These are phyloP conservation scores for Actinomucor elegans DNA, from an alignment of 371 early-diverging fungal species.

Conservation along the genomic window DNA sequence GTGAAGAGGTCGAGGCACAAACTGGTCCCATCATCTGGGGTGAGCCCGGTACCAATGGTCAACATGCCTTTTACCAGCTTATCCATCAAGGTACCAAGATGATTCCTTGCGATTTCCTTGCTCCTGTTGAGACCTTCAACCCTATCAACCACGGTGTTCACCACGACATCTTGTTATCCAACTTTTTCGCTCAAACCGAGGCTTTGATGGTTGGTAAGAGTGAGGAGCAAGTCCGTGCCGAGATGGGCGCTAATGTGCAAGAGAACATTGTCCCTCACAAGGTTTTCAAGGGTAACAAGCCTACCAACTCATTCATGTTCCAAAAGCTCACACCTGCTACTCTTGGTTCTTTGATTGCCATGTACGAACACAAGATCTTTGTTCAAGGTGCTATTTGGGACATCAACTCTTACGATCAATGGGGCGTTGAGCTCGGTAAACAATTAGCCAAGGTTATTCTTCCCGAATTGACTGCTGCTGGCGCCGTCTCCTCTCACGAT, in stretches of 20 bases:
- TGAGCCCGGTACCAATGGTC: slow-evolving; percentile 99
- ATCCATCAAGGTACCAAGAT: slow-evolving; percentile 99
- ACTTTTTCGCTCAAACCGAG: slow-evolving; percentile 99
- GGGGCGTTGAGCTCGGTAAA: slow-evolving; percentile 99
- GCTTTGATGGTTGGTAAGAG: slow-evolving; percentile 96
- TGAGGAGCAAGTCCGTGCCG: slow-evolving; percentile 73
- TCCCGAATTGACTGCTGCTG: slow-evolving; percentile 71
- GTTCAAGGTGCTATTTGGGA: slow-evolving; percentile 98
- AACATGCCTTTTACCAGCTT: slow-evolving; percentile 99
- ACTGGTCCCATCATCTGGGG: slow-evolving; percentile 99
- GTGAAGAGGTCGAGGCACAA: slow-evolving; percentile 73
- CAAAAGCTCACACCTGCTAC: slow-evolving; percentile 91
- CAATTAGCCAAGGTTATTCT: slow-evolving; percentile 96
- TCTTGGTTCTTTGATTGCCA: slow-evolving; percentile 92
- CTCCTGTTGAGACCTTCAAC: slow-evolving; percentile 89
- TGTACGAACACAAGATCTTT: slow-evolving; percentile 99
- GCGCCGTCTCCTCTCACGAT: slow-evolving; percentile 76
- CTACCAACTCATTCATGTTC: slow-evolving; percentile 96
- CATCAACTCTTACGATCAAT: slow-evolving; percentile 97
- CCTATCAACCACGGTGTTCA: slow-evolving; percentile 78
- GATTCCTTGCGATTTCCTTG: slow-evolving; percentile 95
- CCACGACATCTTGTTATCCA: slow-evolving; percentile 95
- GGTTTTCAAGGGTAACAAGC: slow-evolving; percentile 95
- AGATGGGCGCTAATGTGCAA: slow-evolving; percentile 60
- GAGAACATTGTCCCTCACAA: slow-evolving; percentile 86